Evolutionary conservation across 164 flowering plant genomes (phyloP), one percentile per base, ranked within the genome.

Genomic region (Houttuynia cordata): DNA sequence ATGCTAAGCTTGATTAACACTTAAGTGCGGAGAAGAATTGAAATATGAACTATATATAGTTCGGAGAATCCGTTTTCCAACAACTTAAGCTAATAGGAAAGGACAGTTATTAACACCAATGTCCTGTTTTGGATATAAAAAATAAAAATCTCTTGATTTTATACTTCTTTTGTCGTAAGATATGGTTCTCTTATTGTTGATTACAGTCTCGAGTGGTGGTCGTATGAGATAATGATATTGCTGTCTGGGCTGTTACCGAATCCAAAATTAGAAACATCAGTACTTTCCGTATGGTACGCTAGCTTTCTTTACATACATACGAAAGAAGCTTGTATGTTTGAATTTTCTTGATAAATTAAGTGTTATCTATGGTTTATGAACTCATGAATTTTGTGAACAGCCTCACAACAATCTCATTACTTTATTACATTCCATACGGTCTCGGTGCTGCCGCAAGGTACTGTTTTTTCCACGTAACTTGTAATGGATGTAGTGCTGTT

Each of bases 371-470:
- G 49, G 12, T 3, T 55, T 41, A 21, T 53, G 37, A n/a, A 45
- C 49, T 45, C 40, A 24, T 55, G 1, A 49, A 59, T 55, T 56
- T 60, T 62, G 24, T 69, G 40, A 55, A 65, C 90, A 89, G 98
- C 72, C 78, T 85, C 20, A 72, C 69, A 10, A 85, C 93, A 25
- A 73, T 78, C 18, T 24, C 83, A 39, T 73, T 85, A 21, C 80
- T 87, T 12, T 85, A 84, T 53, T 20, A 82, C 34, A 83, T 92
- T 52, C 96, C 98, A 12, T 72, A 62, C 60, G 97, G 90, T 53
- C 59, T 92, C 39, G 83, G 82, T 53, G 85, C 87, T 53, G 94
- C 91, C 62, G 88, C 64, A 73, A 92, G 97, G 98, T 92, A 61
- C 21, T 37, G 23, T 49, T 45, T 17, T 45, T 17, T 12, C 13